Base-by-base conservation (phyloP, 192 early-diverging fungal species). In the Entophlyctis luteolus region DNA sequence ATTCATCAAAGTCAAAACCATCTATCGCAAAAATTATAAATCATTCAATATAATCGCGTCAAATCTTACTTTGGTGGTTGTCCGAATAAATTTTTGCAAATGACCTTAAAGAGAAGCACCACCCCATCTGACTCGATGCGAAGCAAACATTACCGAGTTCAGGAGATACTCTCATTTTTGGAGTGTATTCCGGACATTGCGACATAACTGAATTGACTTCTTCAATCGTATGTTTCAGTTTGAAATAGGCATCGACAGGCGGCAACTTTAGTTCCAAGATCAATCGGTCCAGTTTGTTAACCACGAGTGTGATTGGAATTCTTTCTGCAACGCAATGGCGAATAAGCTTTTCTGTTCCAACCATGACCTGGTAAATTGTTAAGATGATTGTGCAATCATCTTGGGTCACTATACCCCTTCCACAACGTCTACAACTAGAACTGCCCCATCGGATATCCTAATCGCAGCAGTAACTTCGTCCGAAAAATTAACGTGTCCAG, bases 281-380 rank as follows among this genome's bases (percentile, higher is more conserved):
- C 55, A 99, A 77, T n/a, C 97, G 88, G 79, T 99, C 97, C 4
- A 99, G 85, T 79, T 99, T 99, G 87, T 93, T 98, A 55, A 99
- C 80, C n/a, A 98, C 88, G 48, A 99, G 78, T 2, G 88, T 89
- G 48, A 99, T 81, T 20, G 85, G 75, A 28, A 97, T 66, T 1
- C 83, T 82, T 68, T 96, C 92, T 39, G 81, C 79, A 32, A 96
- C 86, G 23, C 90, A 82, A 32, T 92, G 86, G 28, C 81, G 79
- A 68, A 99, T 94, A 29, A 92, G 68, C 18, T 90, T 88, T 67
- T 94, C 91, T 0, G 95, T 97, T 73, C 88, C 90, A 16, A 88
- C 84, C 97, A 99, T 97, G 16, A 98, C 82, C 63, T 66, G 8
- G 1, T 8, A 57, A 33, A 53, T 23, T 53, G 0, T 28, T 23